Evolutionary conservation across 2,329 filamentous ascomycete species (phyloP).

Genomic region (Coleophoma cylindrospora): DNA sequence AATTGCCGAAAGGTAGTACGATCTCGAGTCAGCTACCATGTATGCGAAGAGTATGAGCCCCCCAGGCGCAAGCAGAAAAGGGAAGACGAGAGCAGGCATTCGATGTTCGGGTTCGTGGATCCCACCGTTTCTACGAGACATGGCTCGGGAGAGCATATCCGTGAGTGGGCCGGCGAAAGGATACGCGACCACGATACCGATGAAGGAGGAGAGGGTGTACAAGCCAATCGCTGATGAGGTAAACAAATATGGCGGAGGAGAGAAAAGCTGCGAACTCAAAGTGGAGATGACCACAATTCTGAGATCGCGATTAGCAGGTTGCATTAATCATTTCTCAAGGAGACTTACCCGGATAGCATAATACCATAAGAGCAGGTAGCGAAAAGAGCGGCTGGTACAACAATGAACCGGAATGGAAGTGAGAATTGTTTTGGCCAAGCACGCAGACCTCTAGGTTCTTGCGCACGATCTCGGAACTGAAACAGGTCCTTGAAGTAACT

Average conservation of each 20-base stretch:
- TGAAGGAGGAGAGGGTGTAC: conserved; percentile 27
- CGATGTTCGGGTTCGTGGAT: conserved; percentile 34
- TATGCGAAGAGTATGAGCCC: conserved; percentile 29
- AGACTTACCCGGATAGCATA: conserved; percentile 13
- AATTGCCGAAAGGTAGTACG: conserved; percentile 21
- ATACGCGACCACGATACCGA: conserved; percentile 23
- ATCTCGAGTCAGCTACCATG: conserved; percentile 18
- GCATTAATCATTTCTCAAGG: background rate
- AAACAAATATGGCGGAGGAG: conserved; percentile 28
- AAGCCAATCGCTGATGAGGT: conserved; percentile 14
- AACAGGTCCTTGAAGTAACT: conserved; percentile 25
- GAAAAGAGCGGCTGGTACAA: conserved; percentile 14
- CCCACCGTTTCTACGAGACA: conserved; percentile 27
- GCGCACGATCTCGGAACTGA: conserved; percentile 16
- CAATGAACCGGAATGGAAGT: conserved; percentile 15
- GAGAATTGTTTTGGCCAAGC: conserved; percentile 15
- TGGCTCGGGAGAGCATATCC: conserved; percentile 27
- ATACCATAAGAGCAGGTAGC: conserved; percentile 15
- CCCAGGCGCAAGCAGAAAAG: conserved; percentile 28
- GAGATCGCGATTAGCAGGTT: background rate
- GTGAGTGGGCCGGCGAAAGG: conserved; percentile 21
- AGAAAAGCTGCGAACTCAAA: conserved; percentile 21
- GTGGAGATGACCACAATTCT: conserved; percentile 22
- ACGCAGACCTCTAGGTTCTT: conserved; percentile 9
- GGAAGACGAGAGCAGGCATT: conserved; percentile 31